phyloP scores from a whole-genome alignment of 345 rosid species.

The thale cress (Arabidopsis thaliana) region DNA sequence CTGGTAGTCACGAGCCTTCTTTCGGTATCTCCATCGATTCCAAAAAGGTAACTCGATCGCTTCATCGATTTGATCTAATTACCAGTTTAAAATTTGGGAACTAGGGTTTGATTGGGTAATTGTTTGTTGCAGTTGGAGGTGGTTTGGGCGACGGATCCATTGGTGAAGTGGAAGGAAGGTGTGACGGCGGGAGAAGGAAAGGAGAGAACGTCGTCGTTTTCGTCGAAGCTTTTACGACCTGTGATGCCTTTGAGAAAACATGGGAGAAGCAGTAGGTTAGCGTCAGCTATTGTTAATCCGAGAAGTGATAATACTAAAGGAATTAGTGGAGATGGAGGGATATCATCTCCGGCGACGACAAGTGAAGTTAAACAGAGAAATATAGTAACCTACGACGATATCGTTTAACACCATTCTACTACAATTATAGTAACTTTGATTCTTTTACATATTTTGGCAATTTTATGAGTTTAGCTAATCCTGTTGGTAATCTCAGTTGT shows the following conservation, averaged over 20 bases:
- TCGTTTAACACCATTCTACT: constrained; percentile 45
- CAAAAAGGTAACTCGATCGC: constrained; percentile 41
- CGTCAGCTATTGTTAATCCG: constrained; percentile 73
- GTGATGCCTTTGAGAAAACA: constrained; percentile 77
- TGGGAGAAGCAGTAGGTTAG: constrained; percentile 75
- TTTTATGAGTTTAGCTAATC: not conserved
- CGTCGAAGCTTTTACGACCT: constrained; percentile 73
- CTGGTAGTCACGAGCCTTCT: constrained; percentile 72
- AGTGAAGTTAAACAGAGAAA: constrained; percentile 64
- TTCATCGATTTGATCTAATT: too few relatives aligned
- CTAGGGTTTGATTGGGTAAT: not conserved
- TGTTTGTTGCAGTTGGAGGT: constrained; percentile 65
- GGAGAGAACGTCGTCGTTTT: constrained; percentile 49
- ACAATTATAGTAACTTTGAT: not conserved
- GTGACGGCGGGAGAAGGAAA: constrained; percentile 49
- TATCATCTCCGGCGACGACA: constrained; percentile 37
- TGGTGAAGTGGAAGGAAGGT: constrained; percentile 77
- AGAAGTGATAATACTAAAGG: constrained; percentile 34
- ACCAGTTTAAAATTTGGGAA: not conserved
- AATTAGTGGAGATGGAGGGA: not conserved
- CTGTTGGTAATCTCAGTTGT: not conserved
- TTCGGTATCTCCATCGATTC: constrained; percentile 73
- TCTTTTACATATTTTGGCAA: not conserved
- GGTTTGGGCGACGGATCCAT: constrained; percentile 78
- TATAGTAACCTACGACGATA: constrained; percentile 79